These are phyloP conservation scores for Jackrogersella minutella DNA, from an alignment of 495 filamentous ascomycete species.

Conservation along the genomic window DNA sequence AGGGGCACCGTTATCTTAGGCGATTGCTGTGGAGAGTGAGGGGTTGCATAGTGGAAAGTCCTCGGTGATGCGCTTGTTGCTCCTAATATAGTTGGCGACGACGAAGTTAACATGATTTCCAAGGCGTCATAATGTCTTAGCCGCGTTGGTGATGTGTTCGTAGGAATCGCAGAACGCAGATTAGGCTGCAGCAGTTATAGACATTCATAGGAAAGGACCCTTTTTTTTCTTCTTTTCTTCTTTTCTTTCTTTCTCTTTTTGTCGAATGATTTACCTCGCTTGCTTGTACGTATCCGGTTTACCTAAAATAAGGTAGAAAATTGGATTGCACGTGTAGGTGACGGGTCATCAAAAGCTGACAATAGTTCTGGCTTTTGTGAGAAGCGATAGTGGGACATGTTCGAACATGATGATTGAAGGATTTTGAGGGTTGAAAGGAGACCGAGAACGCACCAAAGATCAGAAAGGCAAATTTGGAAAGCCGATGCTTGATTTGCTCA, in stretches of 20 bases:
- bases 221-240: too few relatives aligned
- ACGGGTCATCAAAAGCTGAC: constrained; percentile 18
- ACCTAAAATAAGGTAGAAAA: constrained; percentile 7
- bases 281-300: not conserved
- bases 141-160: constrained; percentile 12
- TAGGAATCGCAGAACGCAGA: constrained; percentile 20
- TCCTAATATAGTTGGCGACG: constrained; percentile 48
- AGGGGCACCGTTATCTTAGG: constrained; percentile 55
- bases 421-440: constrained; percentile 21
- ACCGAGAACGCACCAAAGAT: constrained; percentile 32
- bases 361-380: constrained; percentile 28
- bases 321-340: constrained; percentile 14
- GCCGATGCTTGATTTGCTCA: constrained; percentile 28
- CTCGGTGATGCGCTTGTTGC: constrained; percentile 57
- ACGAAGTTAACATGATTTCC: constrained; percentile 61
- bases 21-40: constrained; percentile 53
- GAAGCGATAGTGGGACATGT: constrained; percentile 31
- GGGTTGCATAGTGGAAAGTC: constrained; percentile 57
- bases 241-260: too few relatives aligned
- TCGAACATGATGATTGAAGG: constrained; percentile 30
- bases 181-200: constrained; percentile 29
- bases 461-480: constrained; percentile 26
- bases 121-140: constrained; percentile 39
- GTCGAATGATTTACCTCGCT: constrained; percentile 12
- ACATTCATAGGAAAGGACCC: constrained; percentile 30